Evolutionary conservation across 2,329 filamentous ascomycete species (phyloP).

Genomic region (Sarocladium oryzae): DNA sequence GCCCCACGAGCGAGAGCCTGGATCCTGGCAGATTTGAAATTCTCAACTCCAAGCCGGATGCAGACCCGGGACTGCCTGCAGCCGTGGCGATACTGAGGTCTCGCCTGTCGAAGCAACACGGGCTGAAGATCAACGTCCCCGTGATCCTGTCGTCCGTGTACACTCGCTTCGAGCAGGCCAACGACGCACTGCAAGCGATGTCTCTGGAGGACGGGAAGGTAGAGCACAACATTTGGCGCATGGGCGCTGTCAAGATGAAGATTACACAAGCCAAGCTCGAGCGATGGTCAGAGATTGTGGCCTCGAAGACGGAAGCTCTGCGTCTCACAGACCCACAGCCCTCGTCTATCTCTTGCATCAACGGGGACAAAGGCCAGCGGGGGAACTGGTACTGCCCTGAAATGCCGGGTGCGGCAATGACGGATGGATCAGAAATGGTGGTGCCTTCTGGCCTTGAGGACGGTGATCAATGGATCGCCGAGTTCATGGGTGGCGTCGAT

Average conservation of each 20-base stretch:
- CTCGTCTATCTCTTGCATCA: neutral
- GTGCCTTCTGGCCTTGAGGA: neutral
- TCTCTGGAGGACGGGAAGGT: conserved; percentile 25
- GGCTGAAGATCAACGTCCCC: conserved; percentile 37
- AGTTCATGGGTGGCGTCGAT: neutral
- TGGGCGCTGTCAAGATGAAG: conserved; percentile 40
- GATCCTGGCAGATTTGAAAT: neutral
- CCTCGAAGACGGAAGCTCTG: conserved; percentile 24
- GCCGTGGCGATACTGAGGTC: conserved; percentile 34
- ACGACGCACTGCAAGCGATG: conserved; percentile 25
- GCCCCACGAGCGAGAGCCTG: neutral
- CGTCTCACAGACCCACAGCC: conserved; percentile 13
- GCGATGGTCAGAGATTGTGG: conserved; percentile 39
- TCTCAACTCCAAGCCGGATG: conserved; percentile 19
- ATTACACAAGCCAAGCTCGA: conserved; percentile 40
- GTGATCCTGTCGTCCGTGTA: conserved; percentile 35
- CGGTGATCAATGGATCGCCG: neutral
- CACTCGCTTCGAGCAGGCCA: conserved; percentile 36
- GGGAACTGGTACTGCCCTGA: no score
- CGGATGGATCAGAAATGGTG: no score
- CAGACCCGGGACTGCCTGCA: conserved; percentile 31
- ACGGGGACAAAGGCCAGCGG: no score
- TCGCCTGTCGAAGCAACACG: conserved; percentile 37
- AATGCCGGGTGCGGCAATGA: no score
- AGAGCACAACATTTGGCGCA: conserved; percentile 41